Conservation (phyloP, 2,329 filamentous ascomycete genomes). For the Endothia cerciana region DNA sequence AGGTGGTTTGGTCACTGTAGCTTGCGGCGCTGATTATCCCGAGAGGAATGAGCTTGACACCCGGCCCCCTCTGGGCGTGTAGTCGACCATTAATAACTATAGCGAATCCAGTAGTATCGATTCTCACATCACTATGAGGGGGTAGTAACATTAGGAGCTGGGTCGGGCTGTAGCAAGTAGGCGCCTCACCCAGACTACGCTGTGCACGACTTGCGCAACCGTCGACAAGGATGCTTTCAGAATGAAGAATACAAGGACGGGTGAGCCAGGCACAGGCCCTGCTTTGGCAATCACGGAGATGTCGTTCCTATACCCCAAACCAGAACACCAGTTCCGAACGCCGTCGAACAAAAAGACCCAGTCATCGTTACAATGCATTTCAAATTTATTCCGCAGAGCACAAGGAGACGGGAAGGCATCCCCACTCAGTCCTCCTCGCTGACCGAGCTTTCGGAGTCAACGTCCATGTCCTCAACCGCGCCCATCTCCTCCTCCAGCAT, state of each 20-base stretch:
- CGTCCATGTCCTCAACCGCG: slow-evolving; percentile 43
- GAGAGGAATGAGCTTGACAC: not conserved
- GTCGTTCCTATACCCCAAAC: not conserved
- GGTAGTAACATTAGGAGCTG: too few relatives aligned
- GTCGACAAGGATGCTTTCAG: too few relatives aligned
- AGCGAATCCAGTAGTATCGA: too few relatives aligned
- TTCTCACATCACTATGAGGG: too few relatives aligned
- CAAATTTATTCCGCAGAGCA: not conserved
- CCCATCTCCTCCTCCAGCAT: slow-evolving; percentile 59
- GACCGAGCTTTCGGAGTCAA: slow-evolving; percentile 65
- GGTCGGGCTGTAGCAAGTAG: too few relatives aligned
- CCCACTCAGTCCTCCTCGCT: slow-evolving; percentile 63
- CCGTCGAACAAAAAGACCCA: not conserved
- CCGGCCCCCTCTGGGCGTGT: too few relatives aligned
- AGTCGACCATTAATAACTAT: too few relatives aligned
- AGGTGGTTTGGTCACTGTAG: not conserved
- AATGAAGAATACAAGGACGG: too few relatives aligned
- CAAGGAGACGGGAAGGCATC: not conserved
- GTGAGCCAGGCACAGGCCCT: not conserved
- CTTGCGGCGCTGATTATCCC: not conserved
- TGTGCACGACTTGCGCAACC: too few relatives aligned
- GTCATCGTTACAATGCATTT: not conserved
- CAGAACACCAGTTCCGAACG: not conserved
- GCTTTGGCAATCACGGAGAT: not conserved
- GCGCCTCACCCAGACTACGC: too few relatives aligned